phyloP scores from a whole-genome alignment of 345 rosid species.

The Eucalyptus tenuipes region DNA sequence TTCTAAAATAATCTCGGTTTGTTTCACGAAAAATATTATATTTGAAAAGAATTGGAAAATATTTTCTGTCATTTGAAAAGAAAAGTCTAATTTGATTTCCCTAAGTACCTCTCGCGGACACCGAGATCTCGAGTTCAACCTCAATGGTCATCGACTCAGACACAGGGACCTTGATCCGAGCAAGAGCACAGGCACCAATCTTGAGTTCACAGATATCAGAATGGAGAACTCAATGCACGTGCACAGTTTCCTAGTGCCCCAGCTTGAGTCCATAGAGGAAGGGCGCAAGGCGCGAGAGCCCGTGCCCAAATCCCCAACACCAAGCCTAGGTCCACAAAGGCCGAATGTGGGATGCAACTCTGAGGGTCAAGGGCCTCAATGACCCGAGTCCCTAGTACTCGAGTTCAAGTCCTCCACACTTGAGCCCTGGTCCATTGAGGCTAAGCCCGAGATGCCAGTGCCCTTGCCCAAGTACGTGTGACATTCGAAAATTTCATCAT shows the following conservation, averaged over 20 bases:
- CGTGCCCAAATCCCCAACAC: too few relatives aligned
- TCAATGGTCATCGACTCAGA: rapidly evolving
- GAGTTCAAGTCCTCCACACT: neutral
- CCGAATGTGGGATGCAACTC: too few relatives aligned
- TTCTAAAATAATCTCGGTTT: neutral
- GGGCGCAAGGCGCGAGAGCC: too few relatives aligned
- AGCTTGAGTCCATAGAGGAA: too few relatives aligned
- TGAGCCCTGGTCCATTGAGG: neutral
- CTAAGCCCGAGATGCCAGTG: rapidly evolving
- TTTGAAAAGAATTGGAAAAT: neutral
- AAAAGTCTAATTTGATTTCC: neutral
- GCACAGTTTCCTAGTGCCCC: too few relatives aligned
- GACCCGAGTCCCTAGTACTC: too few relatives aligned
- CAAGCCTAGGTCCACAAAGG: too few relatives aligned
- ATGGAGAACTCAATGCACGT: neutral
- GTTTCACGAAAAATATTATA: too few relatives aligned
- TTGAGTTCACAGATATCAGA: rapidly evolving
- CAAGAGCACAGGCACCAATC: rapidly evolving
- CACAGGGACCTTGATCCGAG: rapidly evolving
- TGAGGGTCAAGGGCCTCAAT: too few relatives aligned
- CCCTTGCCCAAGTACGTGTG: neutral
- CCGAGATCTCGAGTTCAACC: rapidly evolving
- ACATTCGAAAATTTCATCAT: too few relatives aligned
- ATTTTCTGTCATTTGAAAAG: rapidly evolving
- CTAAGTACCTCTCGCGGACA: neutral